Base-by-base conservation (phyloP, 176 grass and related monocot species). In the Lolium rigidum region DNA sequence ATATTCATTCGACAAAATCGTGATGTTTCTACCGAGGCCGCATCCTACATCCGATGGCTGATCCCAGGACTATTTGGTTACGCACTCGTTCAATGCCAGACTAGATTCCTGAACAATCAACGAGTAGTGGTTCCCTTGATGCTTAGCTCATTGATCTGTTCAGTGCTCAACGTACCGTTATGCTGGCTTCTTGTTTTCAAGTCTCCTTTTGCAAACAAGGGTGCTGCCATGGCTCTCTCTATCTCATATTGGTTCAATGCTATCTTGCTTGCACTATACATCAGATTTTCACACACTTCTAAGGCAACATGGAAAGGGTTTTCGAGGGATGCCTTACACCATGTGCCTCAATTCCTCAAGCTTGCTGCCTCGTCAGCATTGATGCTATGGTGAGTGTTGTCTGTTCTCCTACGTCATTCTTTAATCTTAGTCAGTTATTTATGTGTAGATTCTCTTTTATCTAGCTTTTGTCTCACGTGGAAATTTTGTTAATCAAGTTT, bases 81-180 rank as follows among this genome's bases (percentile, higher is more conserved):
- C 57, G 82, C 85, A 57, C 39, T 90, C 17, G 82, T 91, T 41
- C 92, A 94, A 64, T 94, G 92, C 74, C 72, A 88, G 43, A 83
- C 85, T 17, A 94, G 86, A 43, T 94, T 94, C 83, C 83, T 94
- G 75, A 89, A 88, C 49, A 86, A 66, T 14, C 92, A 94, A 80
- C 80, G 88, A 50, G 81, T 81, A 20, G 86, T 94, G 16, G 21
- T 88, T 86, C 92, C 92, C 21, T 80, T 94, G 88, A 73, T 94
- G n/a, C 26, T 94, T 70, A 80, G 72, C 22, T 94, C 92, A 20
- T 60, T 86, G 20, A 37, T 94, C n/a, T 90, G 86, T 41, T 79
- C 84, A 49, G 7, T 80, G 14, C 4, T 90, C 21, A 89, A 91
- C 9, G 55, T 91, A 16, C 48, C 84, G 4, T 12, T 94, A 11